A percentile compares a stretch with the other conserved stretches of the same genome.
Conservation (phyloP, 2,329 filamentous ascomycete genomes). For the Tolypocladium sp. region DNA sequence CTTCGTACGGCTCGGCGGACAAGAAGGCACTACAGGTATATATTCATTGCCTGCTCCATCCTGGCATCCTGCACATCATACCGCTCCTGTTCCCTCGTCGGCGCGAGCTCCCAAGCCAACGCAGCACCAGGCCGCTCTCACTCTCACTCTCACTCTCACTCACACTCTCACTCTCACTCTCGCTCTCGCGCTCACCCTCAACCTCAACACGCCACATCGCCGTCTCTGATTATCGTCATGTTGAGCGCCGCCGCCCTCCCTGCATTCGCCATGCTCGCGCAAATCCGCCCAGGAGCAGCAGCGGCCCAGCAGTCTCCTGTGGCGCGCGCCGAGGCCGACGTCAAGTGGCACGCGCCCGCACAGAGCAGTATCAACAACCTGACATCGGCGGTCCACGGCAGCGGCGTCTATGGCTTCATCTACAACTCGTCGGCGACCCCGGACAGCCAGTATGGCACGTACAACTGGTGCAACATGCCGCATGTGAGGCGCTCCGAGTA, state of each 20-base stretch:
- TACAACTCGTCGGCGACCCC: constrained; percentile 59
- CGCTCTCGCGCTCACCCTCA: background rate
- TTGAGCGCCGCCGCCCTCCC: background rate
- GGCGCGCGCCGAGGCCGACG: constrained; percentile 19
- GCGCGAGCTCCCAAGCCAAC: background rate
- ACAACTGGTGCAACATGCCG: constrained; percentile 86
- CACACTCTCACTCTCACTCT: background rate
- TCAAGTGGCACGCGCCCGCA: constrained; percentile 50
- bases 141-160: too few species aligned
- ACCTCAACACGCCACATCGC: background rate
- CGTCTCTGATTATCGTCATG: background rate
- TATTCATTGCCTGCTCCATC: background rate
- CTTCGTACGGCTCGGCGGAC: too few species aligned
- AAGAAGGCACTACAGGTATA: background rate
- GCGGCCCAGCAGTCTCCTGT: background rate
- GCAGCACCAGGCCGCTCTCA: background rate
- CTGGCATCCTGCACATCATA: background rate
- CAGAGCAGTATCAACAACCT: constrained; percentile 53
- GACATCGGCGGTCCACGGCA: constrained; percentile 41
- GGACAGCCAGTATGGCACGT: constrained; percentile 47
- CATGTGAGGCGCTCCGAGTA: constrained; percentile 66
- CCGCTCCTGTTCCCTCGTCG: background rate
- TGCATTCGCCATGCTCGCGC: background rate
- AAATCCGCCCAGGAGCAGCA: background rate
- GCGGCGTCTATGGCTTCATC: constrained; percentile 63